Evolutionary conservation across 1,284 basidiomycete species (phyloP), one percentile per base, ranked within the genome.

Genomic region (Rhodofomes roseus): DNA sequence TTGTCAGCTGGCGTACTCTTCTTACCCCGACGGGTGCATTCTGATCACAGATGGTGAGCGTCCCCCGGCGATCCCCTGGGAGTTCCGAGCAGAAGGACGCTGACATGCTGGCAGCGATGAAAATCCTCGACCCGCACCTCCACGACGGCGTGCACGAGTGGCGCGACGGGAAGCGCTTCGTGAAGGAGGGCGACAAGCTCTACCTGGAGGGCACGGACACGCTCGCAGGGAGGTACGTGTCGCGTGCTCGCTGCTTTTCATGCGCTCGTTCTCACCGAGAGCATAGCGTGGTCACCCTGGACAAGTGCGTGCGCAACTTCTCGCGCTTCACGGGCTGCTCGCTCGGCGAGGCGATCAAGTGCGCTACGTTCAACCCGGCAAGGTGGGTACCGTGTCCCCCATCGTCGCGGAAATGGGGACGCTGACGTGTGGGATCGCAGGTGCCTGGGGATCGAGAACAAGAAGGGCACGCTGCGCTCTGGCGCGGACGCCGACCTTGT

Each of bases 401-500:
- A 12, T 12, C 12, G 12, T 34, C 39, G 55, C 54, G 37, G 25
- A 34, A 54, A 16, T 41, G n/a, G n/a, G n/a, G n/a, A n/a, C n/a
- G 31, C n/a, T 48, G 23, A 27, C 23, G 20, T 18, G 46, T 41
- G n/a, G 41, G 25, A 12, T 46, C 53, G 16, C 60, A 88, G 87
- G 64, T 89, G 90, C 70, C 79, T 96, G 18, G 86, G 90, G 27
- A 89, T 96, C 61, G 89, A 91, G 68, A 73, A 81, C 61, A 81
- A 73, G 63, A 96, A 95, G 75, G 94, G 94, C 23, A 89, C 88
- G 22, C 77, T 96, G 34, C 82, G 87, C 41, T 74, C 88, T 0
- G 93, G 92, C 12, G 89, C 86, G 29, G 90, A 95, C 70, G 94
- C 93, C 5, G 93, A 96, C 74, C 77, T 96, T 29, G 83, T 87